phyloP scores from a whole-genome alignment of 768 basidiomycete species.

The Calvatia gigantea region DNA sequence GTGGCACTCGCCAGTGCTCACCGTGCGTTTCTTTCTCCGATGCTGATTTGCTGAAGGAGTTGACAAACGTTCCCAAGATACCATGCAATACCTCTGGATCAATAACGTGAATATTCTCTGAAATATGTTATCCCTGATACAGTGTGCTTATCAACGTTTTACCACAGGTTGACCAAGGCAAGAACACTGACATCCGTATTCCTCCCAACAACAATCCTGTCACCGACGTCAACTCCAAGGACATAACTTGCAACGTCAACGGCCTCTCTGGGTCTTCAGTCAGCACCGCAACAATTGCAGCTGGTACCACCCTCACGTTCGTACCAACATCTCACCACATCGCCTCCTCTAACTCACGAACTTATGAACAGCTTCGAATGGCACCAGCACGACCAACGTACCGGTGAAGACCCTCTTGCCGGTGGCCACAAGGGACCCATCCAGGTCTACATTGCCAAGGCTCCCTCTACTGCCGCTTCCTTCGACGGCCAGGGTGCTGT shows the following conservation, averaged over 20 bases:
- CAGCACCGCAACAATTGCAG: slow-evolving; percentile 36
- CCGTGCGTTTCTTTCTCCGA: slow-evolving; percentile 12
- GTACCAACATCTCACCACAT: slow-evolving; percentile 18
- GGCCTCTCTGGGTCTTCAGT: slow-evolving; percentile 33
- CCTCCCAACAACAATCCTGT: slow-evolving; percentile 53
- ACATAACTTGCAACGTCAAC: slow-evolving; percentile 50
- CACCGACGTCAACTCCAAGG: slow-evolving; percentile 49
- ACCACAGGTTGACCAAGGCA: slow-evolving; percentile 40
- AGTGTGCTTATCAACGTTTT: background rate
- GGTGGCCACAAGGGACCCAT: slow-evolving; percentile 50
- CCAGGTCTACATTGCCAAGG: too few species aligned
- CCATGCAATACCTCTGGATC: slow-evolving; percentile 49
- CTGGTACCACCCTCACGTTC: slow-evolving; percentile 40
- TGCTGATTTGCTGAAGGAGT: background rate
- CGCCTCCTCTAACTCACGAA: background rate
- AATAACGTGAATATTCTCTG: slow-evolving; percentile 26
- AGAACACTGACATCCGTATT: slow-evolving; percentile 41
- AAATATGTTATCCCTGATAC: background rate
- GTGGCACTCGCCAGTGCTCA: slow-evolving; percentile 38
- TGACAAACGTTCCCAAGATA: slow-evolving; percentile 23
- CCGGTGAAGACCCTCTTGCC: slow-evolving; percentile 49
- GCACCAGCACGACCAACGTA: slow-evolving; percentile 53
- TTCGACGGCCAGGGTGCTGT: slow-evolving; percentile 42
- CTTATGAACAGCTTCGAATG: slow-evolving; percentile 39
- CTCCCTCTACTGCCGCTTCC: slow-evolving; percentile 30